These are phyloP conservation scores for Emergomyces pasteurianus DNA, from an alignment of 2,329 filamentous ascomycete species.

Conservation along the genomic window DNA sequence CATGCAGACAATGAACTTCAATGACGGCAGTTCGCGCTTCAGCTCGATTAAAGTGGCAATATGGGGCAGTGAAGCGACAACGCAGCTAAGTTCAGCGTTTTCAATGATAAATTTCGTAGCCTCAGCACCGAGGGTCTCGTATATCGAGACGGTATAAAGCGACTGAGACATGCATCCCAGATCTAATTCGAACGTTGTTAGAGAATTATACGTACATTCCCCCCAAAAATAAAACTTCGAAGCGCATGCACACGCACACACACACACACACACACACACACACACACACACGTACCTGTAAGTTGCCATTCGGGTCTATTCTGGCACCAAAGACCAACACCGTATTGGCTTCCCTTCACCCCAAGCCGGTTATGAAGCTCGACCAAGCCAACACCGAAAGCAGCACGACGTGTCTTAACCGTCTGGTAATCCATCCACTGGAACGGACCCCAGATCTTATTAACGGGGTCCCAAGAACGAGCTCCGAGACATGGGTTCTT, in stretches of 20 bases:
- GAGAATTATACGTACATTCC: too few relatives aligned
- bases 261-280: too few relatives aligned
- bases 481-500: constrained; percentile 66
- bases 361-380: constrained; percentile 66
- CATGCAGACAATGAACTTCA: constrained; percentile 81
- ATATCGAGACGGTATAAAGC: constrained; percentile 83
- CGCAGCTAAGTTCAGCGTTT: constrained; percentile 63
- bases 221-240: too few relatives aligned
- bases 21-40: constrained; percentile 58
- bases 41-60: constrained; percentile 73
- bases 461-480: constrained; percentile 64
- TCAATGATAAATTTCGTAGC: constrained; percentile 93
- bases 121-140: constrained; percentile 88
- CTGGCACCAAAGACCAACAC: constrained; percentile 73
- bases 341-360: constrained; percentile 54
- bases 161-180: constrained; percentile 77
- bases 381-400: constrained; percentile 74
- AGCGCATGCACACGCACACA: too few relatives aligned
- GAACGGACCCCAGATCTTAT: constrained; percentile 64
- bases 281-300: constrained; percentile 40
- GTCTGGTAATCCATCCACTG: constrained; percentile 75
- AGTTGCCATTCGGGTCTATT: constrained; percentile 87
- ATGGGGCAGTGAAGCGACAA: constrained; percentile 69
- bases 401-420: constrained; percentile 64
- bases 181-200: constrained; percentile 42